These are phyloP conservation scores for Sphaerosporella brunnea DNA, from an alignment of 495 filamentous ascomycete genomes.

Conservation along the genomic window DNA sequence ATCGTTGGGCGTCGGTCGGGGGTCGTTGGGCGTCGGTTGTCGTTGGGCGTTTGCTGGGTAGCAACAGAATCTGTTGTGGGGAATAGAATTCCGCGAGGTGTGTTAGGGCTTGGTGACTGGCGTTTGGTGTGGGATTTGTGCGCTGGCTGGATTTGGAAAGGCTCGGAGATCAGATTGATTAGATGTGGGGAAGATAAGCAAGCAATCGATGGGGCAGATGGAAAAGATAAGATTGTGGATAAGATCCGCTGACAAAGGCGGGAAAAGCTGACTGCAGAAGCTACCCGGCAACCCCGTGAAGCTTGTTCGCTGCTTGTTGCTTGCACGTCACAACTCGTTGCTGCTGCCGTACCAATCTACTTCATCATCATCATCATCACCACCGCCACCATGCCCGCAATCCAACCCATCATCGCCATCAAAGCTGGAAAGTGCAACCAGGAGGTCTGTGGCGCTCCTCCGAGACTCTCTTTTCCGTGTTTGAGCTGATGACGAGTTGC, in stretches of 20 bases:
- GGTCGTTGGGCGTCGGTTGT: not conserved
- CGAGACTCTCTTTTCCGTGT: not conserved
- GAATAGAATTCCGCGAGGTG: not conserved
- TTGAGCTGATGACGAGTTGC: slow-evolving; percentile 34
- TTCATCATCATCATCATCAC: not conserved
- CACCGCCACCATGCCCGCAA: slow-evolving; percentile 12
- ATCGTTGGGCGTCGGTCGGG: slow-evolving; percentile 7
- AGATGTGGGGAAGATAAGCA: no score
- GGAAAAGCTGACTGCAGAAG: no score
- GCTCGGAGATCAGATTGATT: no score
- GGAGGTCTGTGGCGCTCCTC: slow-evolving; percentile 40
- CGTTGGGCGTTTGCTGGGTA: not conserved
- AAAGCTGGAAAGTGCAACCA: slow-evolving; percentile 86
- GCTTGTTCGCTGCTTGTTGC: not conserved
- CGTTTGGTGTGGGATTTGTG: not conserved
- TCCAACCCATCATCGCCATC: slow-evolving; percentile 71
- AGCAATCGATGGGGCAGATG: not conserved
- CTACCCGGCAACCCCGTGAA: not conserved
- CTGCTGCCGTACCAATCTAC: no score
- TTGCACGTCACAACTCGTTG: not conserved
- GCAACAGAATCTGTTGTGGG: no score
- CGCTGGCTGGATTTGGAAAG: no score
- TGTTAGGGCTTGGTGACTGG: not conserved
- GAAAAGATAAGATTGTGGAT: slow-evolving; percentile 5
- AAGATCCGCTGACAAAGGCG: no score